These are phyloP conservation scores for Beta corolliflora DNA, from an alignment of 179 eudicot genomes.

Conservation along the genomic window DNA sequence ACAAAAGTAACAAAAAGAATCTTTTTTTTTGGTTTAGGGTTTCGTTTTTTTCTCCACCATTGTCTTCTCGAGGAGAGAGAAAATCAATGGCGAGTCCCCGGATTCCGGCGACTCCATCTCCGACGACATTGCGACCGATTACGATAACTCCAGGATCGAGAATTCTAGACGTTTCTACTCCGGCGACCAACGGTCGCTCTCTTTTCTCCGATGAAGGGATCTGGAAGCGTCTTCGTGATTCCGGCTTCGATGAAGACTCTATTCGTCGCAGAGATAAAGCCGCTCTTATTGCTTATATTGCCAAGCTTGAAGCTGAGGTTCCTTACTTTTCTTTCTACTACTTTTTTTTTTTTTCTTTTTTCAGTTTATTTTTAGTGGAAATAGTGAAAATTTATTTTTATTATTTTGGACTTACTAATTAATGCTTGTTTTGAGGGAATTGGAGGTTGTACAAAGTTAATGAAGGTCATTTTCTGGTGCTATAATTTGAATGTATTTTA, in stretches of 20 bases:
- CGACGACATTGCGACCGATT: slow-evolving; percentile 31
- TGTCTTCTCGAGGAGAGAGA: no score
- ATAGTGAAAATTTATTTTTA: not conserved
- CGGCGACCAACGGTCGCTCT: slow-evolving; percentile 19
- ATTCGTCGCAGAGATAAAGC: slow-evolving; percentile 92
- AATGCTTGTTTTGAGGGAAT: no score
- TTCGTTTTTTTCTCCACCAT: not conserved
- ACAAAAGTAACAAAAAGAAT: not conserved
- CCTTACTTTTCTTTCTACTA: not conserved
- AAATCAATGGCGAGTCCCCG: slow-evolving; percentile 36
- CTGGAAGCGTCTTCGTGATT: slow-evolving; percentile 75
- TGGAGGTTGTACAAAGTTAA: no score
- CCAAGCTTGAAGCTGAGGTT: slow-evolving; percentile 93
- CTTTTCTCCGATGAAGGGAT: slow-evolving; percentile 51
- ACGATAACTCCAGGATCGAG: slow-evolving; percentile 33
- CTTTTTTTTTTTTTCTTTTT: not conserved
- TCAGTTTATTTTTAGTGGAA: not conserved
- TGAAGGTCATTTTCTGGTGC: not conserved
- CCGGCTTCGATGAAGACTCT: slow-evolving; percentile 86
- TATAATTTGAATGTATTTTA: not conserved
- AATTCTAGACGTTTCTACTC: slow-evolving; percentile 37
- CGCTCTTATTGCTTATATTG: slow-evolving; percentile 83
- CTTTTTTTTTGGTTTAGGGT: slow-evolving; percentile 3
- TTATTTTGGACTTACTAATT: not conserved
- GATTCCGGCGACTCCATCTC: slow-evolving; percentile 35